Evolutionary conservation across 169 alveolate genomes (phyloP).

Genomic region (Neospora caninum): DNA sequence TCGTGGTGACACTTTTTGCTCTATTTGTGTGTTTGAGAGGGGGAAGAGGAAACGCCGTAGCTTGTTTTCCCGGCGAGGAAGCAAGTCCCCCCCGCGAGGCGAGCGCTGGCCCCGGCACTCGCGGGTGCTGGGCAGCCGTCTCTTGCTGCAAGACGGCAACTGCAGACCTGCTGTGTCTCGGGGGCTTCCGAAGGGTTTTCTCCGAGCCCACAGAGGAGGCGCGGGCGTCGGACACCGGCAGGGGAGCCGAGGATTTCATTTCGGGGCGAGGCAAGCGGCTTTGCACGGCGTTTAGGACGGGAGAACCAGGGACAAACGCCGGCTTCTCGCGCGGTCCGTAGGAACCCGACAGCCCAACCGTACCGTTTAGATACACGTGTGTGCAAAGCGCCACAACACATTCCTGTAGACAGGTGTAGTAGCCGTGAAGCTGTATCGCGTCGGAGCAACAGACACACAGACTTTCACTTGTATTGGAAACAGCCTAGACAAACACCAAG

Average conservation of each 20-base stretch:
- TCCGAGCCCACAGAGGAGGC: neutral
- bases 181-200: neutral
- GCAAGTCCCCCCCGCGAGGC: neutral
- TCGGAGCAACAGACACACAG: no score
- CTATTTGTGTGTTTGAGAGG: neutral
- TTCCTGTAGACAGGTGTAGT: no score
- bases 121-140: neutral
- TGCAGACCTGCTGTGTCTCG: neutral
- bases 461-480: no score
- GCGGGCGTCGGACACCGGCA: neutral
- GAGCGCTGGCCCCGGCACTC: neutral
- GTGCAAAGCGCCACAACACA: no score
- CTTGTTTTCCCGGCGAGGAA: neutral
- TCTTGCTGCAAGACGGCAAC: neutral
- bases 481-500: no score
- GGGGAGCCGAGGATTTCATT: neutral
- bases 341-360: no score
- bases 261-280: neutral
- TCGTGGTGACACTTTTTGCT: neutral
- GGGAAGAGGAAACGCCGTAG: neutral
- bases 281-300: no score
- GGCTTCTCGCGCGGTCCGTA: no score
- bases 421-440: no score
- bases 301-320: no score
- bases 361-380: no score